Conservation (phyloP, 768 basidiomycete genomes). For the Leccinellum rugosiceps region DNA sequence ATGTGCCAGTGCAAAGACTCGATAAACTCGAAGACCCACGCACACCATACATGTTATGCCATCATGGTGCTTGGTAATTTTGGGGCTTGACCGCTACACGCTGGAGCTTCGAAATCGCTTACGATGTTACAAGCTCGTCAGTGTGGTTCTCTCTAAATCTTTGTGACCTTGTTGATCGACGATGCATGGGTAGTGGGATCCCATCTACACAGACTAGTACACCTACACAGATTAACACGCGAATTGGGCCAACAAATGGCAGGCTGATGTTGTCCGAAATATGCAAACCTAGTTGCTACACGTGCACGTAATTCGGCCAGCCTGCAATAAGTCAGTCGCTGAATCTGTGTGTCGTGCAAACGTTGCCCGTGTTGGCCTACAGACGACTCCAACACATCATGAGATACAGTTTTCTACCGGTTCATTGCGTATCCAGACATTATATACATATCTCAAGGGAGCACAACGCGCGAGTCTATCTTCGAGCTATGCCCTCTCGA, state of each 20-base stretch:
- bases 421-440: no score
- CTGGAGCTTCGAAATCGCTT: neutral
- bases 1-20: no score
- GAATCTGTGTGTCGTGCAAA: neutral
- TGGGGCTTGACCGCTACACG: neutral
- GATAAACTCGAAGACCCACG: neutral
- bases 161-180: neutral
- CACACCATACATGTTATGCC: neutral
- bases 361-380: neutral
- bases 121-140: neutral
- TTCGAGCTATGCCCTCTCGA: conserved; percentile 11
- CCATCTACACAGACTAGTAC: no score
- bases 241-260: neutral
- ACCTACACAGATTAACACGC: neutral
- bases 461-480: conserved; percentile 8
- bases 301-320: neutral
- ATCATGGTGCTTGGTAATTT: neutral
- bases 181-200: no score
- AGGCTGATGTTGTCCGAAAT: neutral
- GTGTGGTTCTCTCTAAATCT: neutral
- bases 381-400: neutral
- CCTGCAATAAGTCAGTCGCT: no score
- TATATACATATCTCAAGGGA: neutral
- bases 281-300: neutral
- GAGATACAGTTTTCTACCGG: neutral